phyloP scores from a whole-genome alignment of 2,329 filamentous ascomycete species.

The Fusarium sarcochroum region DNA sequence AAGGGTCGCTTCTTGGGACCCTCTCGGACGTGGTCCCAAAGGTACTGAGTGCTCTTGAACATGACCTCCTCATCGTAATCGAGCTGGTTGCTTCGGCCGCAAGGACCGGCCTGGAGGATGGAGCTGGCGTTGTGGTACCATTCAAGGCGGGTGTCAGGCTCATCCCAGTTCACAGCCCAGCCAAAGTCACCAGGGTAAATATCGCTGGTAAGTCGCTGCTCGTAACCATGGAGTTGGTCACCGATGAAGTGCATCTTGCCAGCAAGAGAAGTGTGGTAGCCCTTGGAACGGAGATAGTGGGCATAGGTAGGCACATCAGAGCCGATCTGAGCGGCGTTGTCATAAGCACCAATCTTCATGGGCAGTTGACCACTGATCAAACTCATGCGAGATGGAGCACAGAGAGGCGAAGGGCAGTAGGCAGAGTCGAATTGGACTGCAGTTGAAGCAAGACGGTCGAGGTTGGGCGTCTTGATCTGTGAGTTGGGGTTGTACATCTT shows the following conservation, averaged over 20 bases:
- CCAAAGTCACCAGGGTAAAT: slow-evolving; percentile 96
- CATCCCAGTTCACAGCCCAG: slow-evolving; percentile 96
- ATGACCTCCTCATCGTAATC: slow-evolving; percentile 98
- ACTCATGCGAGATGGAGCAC: slow-evolving; percentile 92
- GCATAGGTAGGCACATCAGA: slow-evolving; percentile 92
- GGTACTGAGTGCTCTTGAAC: slow-evolving; percentile 89
- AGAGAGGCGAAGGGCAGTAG: slow-evolving; percentile 94
- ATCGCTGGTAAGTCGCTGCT: slow-evolving; percentile 91
- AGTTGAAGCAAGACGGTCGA: slow-evolving; percentile 84
- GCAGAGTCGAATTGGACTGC: slow-evolving; percentile 94
- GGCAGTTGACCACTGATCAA: slow-evolving; percentile 94
- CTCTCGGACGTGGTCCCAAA: slow-evolving; percentile 91
- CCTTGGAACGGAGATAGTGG: slow-evolving; percentile 86
- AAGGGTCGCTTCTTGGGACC: slow-evolving; percentile 82
- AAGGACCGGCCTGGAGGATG: slow-evolving; percentile 89
- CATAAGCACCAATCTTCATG: slow-evolving; percentile 91
- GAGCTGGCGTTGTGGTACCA: slow-evolving; percentile 98
- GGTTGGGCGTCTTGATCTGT: slow-evolving; percentile 91
- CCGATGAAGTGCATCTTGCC: slow-evolving; percentile 99
- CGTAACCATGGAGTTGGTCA: slow-evolving; percentile 94
- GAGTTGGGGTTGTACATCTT: slow-evolving; percentile 93
- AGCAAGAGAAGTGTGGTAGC: slow-evolving; percentile 90
- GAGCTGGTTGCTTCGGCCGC: slow-evolving; percentile 92
- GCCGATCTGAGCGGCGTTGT: slow-evolving; percentile 88
- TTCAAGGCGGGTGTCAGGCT: slow-evolving; percentile 86